These are phyloP conservation scores for Mangifera indica DNA, from an alignment of 345 rosid species.

Conservation along the genomic window DNA sequence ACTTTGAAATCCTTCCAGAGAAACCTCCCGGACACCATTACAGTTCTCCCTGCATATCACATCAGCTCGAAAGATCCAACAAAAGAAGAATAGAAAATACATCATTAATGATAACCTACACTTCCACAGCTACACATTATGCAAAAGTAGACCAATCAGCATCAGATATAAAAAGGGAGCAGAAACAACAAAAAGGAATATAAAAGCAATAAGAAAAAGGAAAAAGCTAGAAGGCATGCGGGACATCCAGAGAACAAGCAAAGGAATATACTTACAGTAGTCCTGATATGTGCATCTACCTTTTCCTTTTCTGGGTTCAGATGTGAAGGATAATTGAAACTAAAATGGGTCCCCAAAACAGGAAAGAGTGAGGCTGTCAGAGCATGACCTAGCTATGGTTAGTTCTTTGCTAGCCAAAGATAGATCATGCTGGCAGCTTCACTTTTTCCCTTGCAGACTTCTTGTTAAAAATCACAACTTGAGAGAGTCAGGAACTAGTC, in stretches of 20 bases:
- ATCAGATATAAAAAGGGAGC: no score
- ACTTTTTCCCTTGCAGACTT: constrained; percentile 66
- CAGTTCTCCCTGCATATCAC: not conserved
- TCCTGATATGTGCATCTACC: not conserved
- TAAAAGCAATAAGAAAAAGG: not conserved
- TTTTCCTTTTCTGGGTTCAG: not conserved
- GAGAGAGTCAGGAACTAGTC: not conserved
- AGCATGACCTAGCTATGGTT: constrained; percentile 83
- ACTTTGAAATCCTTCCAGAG: not conserved
- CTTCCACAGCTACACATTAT: not conserved
- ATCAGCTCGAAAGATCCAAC: not conserved
- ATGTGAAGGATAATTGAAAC: not conserved
- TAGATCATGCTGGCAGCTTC: constrained; percentile 99
- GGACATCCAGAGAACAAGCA: not conserved
- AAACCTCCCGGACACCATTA: not conserved
- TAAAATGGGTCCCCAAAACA: constrained; percentile 38
- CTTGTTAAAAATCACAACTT: not conserved
- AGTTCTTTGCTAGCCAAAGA: constrained; percentile 42
- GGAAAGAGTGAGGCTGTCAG: constrained; percentile 91
- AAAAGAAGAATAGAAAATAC: no score
- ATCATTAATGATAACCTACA: not conserved
- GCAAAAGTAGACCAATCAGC: no score
- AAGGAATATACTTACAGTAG: constrained; percentile 33
- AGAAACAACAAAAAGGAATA: no score
- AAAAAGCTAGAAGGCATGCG: constrained; percentile 23